A percentile compares a stretch with the other conserved stretches of the same genome.
These are phyloP conservation scores for Naumovozyma dairenensis DNA, from an alignment of 805 yeast species.

Conservation along the genomic window DNA sequence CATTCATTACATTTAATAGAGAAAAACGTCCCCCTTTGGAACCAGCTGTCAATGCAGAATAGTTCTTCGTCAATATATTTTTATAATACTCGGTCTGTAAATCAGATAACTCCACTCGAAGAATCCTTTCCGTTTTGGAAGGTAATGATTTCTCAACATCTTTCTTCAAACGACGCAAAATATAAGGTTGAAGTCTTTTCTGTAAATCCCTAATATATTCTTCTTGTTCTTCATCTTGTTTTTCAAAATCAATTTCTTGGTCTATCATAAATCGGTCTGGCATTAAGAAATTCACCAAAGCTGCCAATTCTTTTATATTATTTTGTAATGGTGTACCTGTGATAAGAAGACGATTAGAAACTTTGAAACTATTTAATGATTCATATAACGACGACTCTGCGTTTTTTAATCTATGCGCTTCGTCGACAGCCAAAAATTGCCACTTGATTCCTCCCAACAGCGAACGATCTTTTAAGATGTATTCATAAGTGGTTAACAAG, in stretches of 20 bases:
- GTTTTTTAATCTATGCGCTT: constrained; percentile 93
- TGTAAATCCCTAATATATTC: constrained; percentile 80
- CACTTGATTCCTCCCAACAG: constrained; percentile 79
- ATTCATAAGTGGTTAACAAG: constrained; percentile 91
- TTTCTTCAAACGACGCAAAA: constrained; percentile 84
- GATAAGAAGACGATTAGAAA: constrained; percentile 73
- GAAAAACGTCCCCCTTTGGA: constrained; percentile 70
- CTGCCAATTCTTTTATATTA: constrained; percentile 90
- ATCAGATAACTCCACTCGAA: constrained; percentile 91
- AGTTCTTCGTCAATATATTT: constrained; percentile 85
- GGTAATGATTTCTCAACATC: constrained; percentile 97
- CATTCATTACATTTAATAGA: constrained; percentile 84
- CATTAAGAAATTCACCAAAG: constrained; percentile 88
- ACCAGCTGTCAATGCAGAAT: constrained; percentile 83
- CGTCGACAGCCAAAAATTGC: constrained; percentile 97
- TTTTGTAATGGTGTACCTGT: constrained; percentile 98
- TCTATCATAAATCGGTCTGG: constrained; percentile 88
- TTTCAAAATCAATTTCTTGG: constrained; percentile 90
- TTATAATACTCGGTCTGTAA: constrained; percentile 91
- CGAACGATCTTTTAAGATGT: constrained; percentile 77
- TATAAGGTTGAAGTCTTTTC: constrained; percentile 78
- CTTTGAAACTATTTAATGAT: constrained; percentile 71
- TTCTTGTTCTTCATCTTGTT: constrained; percentile 81
- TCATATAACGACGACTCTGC: constrained; percentile 91
- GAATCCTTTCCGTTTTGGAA: constrained; percentile 87